A percentile compares a stretch with the other conserved stretches of the same genome.
Evolutionary conservation across 495 filamentous ascomycete genomes (phyloP).

Genomic region (Astrocystis sublimbata): DNA sequence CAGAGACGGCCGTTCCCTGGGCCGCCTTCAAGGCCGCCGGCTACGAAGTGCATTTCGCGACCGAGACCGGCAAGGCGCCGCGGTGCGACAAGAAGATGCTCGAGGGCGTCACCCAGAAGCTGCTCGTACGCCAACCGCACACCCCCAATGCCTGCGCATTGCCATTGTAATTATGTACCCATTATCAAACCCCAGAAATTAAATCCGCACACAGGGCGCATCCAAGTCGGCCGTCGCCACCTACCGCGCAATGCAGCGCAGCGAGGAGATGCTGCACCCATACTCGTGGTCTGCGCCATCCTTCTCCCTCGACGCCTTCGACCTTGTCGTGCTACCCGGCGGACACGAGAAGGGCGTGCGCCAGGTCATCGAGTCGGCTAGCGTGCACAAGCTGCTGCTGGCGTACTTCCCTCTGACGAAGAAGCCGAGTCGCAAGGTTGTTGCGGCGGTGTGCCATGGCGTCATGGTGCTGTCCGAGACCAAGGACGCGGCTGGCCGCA

Average conservation of each 20-base stretch:
- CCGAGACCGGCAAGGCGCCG: slow-evolving; percentile 50
- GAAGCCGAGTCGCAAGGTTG: slow-evolving; percentile 46
- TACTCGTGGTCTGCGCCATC: slow-evolving; percentile 48
- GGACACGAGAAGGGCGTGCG: slow-evolving; percentile 56
- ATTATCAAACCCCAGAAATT: too few species aligned
- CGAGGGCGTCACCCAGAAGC: slow-evolving; percentile 52
- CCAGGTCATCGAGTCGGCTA: slow-evolving; percentile 54
- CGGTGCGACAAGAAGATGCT: slow-evolving; percentile 56
- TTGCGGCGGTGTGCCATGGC: slow-evolving; percentile 56
- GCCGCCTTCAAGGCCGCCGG: slow-evolving; percentile 51
- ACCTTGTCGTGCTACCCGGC: slow-evolving; percentile 54
- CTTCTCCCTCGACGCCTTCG: slow-evolving; percentile 48
- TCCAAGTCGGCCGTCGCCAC: slow-evolving; percentile 39
- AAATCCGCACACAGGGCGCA: slow-evolving; percentile 48
- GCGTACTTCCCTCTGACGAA: slow-evolving; percentile 52
- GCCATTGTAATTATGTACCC: slow-evolving; percentile 15
- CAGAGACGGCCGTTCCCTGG: slow-evolving; percentile 58
- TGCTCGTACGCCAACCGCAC: slow-evolving; percentile 43
- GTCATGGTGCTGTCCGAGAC: slow-evolving; percentile 54
- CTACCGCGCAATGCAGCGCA: slow-evolving; percentile 47
- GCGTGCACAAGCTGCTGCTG: slow-evolving; percentile 47
- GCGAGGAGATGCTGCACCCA: slow-evolving; percentile 44
- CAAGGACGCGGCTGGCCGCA: slow-evolving; percentile 42
- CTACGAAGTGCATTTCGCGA: slow-evolving; percentile 53
- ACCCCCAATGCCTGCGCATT: not conserved